A percentile compares a stretch with the other conserved stretches of the same genome.
These are phyloP conservation scores for Coemansia sp. DNA, from an alignment of 192 early-diverging fungal genomes.

Conservation along the genomic window DNA sequence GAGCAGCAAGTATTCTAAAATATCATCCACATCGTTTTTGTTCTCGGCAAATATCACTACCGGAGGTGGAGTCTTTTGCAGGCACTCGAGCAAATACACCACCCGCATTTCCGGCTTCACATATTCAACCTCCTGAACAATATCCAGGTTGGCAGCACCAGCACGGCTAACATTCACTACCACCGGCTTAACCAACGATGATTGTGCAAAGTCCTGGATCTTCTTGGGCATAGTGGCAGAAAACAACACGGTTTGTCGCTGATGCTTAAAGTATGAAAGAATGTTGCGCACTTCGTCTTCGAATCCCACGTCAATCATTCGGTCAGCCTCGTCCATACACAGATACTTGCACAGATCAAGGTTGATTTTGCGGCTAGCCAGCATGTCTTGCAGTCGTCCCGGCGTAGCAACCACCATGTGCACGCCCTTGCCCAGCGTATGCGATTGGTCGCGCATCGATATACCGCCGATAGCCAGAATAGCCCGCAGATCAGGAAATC, in stretches of 20 bases:
- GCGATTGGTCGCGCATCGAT: slow-evolving; percentile 81
- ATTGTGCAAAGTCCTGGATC: slow-evolving; percentile 94
- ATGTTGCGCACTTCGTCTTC: slow-evolving; percentile 96
- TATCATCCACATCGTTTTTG: slow-evolving; percentile 98
- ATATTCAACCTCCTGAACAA: slow-evolving; percentile 97
- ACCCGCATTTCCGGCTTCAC: slow-evolving; percentile 96
- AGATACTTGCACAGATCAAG: slow-evolving; percentile 84
- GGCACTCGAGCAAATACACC: slow-evolving; percentile 88
- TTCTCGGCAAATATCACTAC: slow-evolving; percentile 97
- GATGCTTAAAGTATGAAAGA: slow-evolving; percentile 90
- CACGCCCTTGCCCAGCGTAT: slow-evolving; percentile 70
- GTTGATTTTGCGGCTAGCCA: slow-evolving; percentile 82
- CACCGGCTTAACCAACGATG: slow-evolving; percentile 82
- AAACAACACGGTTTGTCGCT: slow-evolving; percentile 96
- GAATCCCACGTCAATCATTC: slow-evolving; percentile 99
- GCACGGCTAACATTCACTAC: slow-evolving; percentile 98
- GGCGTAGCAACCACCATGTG: slow-evolving; percentile 97
- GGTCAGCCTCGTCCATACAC: slow-evolving; percentile 97
- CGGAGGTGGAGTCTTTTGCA: slow-evolving; percentile 96
- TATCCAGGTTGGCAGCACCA: slow-evolving; percentile 93
- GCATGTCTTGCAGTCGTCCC: slow-evolving; percentile 90
- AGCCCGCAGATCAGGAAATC: slow-evolving; percentile 71
- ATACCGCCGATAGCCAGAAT: slow-evolving; percentile 95
- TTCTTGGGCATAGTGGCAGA: slow-evolving; percentile 98
- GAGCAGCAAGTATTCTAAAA: slow-evolving; percentile 91